Evolutionary conservation across 2,329 filamentous ascomycete species (phyloP).

Genomic region (Xylariales sp.): DNA sequence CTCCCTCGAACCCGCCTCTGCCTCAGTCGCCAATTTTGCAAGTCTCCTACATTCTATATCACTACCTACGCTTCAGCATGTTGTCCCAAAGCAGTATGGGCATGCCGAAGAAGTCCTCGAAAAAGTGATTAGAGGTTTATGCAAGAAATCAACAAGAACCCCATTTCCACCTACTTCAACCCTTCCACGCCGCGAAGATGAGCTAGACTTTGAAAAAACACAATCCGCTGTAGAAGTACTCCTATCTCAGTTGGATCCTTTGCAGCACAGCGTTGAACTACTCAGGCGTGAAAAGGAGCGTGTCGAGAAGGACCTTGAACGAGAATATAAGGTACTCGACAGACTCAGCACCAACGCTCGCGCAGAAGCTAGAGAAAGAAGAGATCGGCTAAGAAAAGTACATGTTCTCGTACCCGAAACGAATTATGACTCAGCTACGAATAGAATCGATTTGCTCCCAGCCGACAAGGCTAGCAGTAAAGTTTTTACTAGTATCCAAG

Average conservation of each 20-base stretch:
- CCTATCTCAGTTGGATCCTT: conserved; percentile 70
- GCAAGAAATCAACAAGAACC: conserved; percentile 69
- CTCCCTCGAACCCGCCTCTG: conserved; percentile 58
- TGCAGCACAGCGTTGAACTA: conserved; percentile 71
- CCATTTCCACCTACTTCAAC: conserved; percentile 72
- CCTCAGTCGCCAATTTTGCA: conserved; percentile 66
- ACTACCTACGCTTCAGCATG: conserved; percentile 69
- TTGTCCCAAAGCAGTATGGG: conserved; percentile 61
- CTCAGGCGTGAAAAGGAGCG: conserved; percentile 67
- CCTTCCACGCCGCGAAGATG: conserved; percentile 62
- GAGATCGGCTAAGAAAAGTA: conserved; percentile 60
- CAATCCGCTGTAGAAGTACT: conserved; percentile 68
- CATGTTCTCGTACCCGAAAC: conserved; percentile 61
- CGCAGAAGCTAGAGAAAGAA: conserved; percentile 63
- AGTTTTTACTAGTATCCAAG: conserved; percentile 46
- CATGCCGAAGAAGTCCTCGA: conserved; percentile 68
- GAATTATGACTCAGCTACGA: conserved; percentile 14
- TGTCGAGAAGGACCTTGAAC: conserved; percentile 66
- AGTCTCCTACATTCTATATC: conserved; percentile 69
- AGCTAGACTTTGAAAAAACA: conserved; percentile 75
- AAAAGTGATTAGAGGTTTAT: conserved; percentile 65
- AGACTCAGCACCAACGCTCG: conserved; percentile 67
- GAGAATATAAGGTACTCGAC: conserved; percentile 64
- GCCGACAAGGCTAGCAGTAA: conserved; percentile 39
- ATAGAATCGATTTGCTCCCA: conserved; percentile 35